A percentile compares a stretch with the other conserved stretches of the same genome.
Conservation (phyloP, 1,284 basidiomycete genomes). For the Cystobasidium slooffiae region DNA sequence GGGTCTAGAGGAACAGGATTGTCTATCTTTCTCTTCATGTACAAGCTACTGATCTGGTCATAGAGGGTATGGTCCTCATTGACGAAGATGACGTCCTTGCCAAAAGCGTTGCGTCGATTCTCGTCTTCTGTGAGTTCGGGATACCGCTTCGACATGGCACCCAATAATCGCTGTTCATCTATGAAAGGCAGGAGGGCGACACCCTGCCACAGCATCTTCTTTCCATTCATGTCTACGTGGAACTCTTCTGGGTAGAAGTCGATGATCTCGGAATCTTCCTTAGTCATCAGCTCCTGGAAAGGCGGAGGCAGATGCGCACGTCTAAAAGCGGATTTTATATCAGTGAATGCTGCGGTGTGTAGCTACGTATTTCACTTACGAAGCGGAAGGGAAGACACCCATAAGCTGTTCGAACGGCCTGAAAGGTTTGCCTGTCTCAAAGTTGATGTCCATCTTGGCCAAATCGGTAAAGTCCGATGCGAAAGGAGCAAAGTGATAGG, state of each 20-base stretch:
- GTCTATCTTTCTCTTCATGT: conserved; percentile 79
- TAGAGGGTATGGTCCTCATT: conserved; percentile 82
- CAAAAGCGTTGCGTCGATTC: conserved; percentile 79
- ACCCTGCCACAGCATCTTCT: conserved; percentile 99
- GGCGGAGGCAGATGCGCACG: conserved; percentile 81
- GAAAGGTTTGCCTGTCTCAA: conserved; percentile 82
- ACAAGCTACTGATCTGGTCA: conserved; percentile 82
- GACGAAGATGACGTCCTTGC: conserved; percentile 83
- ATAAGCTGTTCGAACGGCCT: conserved; percentile 97
- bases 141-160: conserved; percentile 79
- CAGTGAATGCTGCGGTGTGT: neutral
- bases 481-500: conserved; percentile 97
- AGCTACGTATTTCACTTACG: conserved; percentile 60
- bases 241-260: conserved; percentile 88
- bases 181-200: conserved; percentile 97
- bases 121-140: conserved; percentile 79
- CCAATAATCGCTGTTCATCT: conserved; percentile 78
- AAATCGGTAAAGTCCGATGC: conserved; percentile 91
- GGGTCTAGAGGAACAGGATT: conserved; percentile 69
- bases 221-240: conserved; percentile 99
- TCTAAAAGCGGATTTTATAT: conserved; percentile 60
- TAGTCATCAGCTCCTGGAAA: conserved; percentile 88
- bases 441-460: conserved; percentile 75
- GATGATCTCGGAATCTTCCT: conserved; percentile 85
- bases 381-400: conserved; percentile 95